Base-by-base conservation (phyloP, 108 stramenopile genomes). In the Skeletonema potamos region DNA sequence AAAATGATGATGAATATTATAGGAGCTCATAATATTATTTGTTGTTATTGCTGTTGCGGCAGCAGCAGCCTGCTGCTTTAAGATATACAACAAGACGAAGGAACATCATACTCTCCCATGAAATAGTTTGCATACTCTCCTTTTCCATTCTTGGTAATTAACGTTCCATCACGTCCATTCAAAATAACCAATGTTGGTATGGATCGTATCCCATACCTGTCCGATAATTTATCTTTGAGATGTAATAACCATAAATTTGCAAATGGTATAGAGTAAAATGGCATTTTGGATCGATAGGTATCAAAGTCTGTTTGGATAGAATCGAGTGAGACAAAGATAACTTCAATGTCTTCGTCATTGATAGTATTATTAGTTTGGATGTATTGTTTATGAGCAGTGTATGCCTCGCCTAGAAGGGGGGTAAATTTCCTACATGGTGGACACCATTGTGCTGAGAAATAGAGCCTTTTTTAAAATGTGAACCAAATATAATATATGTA, bases 361-460 rank as follows among this genome's bases (percentile, higher is more conserved):
- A 28, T 24, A 17, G 0, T 27, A n/a, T 63, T 58, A 6, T 54
- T 17, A 27, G 22, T 11, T 46, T 43, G 15, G 3, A 73, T 37
- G 46, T 58, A 64, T 29, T 63, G 36, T 26, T 80, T 67, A 44
- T 82, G 81, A n/a, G 81, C 68, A 15, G 68, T 69, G 84, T 98
- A 98, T 61, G 91, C 91, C 48, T 89, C 75, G 37, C 81, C 87
- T 17, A 98, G 81, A 61, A 73, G 70, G 12, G 97, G 97, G 4
- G 97, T 98, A 71, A 94, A 96, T 51, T 77, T 68, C 36, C 93
- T 88, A 73, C 97, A 98, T 1, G 97, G 97, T 27, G 79, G 80
- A 73, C 97, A 92, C 94, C 94, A 95, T 68, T 88, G 87, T 0
- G 94, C 94, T 17, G 81, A 83, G 30, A 88, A 87, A 71, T 93